phyloP scores from a whole-genome alignment of 495 filamentous ascomycete genomes.

The Letharia columbiana region DNA sequence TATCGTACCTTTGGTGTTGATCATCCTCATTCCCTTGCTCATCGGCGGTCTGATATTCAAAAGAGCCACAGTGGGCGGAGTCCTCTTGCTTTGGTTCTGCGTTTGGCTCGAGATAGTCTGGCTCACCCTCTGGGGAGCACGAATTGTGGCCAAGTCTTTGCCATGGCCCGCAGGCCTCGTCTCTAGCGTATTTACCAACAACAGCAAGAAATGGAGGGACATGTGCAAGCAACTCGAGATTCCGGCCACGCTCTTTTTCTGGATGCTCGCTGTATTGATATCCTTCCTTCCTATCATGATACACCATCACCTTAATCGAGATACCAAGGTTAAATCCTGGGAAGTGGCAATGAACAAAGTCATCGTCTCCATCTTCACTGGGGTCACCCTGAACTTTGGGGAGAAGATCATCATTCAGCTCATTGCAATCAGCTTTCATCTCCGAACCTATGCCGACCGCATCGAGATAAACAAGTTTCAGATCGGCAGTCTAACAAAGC shows the following conservation, averaged over 20 bases:
- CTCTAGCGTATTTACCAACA: slow-evolving; percentile 75
- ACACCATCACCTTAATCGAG: slow-evolving; percentile 60
- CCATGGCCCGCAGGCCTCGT: slow-evolving; percentile 57
- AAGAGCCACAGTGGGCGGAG: slow-evolving; percentile 62
- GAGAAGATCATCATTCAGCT: slow-evolving; percentile 95
- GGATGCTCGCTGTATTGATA: slow-evolving; percentile 77
- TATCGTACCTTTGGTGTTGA: slow-evolving; percentile 61
- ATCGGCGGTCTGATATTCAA: slow-evolving; percentile 61
- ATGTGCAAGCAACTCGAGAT: slow-evolving; percentile 81
- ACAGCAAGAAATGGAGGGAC: slow-evolving; percentile 88
- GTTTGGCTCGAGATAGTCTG: slow-evolving; percentile 94
- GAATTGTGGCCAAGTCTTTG: slow-evolving; percentile 67
- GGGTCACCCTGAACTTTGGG: slow-evolving; percentile 68
- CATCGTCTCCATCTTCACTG: slow-evolving; percentile 73
- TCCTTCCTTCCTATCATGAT: slow-evolving; percentile 52
- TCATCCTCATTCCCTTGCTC: slow-evolving; percentile 75
- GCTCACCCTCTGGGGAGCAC: slow-evolving; percentile 80
- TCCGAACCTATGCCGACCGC: slow-evolving; percentile 81
- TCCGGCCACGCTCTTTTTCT: slow-evolving; percentile 80
- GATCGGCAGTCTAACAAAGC: slow-evolving; percentile 67
- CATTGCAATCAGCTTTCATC: slow-evolving; percentile 88
- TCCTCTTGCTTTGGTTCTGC: slow-evolving; percentile 78
- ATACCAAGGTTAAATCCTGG: slow-evolving; percentile 52
- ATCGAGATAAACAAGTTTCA: slow-evolving; percentile 92
- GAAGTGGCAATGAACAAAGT: slow-evolving; percentile 77